A percentile compares a stretch with the other conserved stretches of the same genome.
phyloP scores from a whole-genome alignment of 768 basidiomycete genomes.

The Tulasnella sp. region DNA sequence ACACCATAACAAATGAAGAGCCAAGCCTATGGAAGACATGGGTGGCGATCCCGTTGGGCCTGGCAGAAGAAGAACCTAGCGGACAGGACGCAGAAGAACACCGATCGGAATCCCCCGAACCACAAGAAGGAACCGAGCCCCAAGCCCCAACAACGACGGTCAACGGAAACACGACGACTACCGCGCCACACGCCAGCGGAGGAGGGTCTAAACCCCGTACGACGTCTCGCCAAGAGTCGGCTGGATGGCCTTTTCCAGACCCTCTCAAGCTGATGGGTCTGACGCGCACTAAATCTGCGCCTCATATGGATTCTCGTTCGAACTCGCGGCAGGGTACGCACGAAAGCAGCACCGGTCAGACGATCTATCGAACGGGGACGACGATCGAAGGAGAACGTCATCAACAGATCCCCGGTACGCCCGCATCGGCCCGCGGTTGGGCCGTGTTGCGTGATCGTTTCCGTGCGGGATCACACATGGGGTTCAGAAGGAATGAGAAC shows the following conservation, averaged over 20 bases:
- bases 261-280: conserved; percentile 12
- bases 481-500: neutral
- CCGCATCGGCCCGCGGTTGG: neutral
- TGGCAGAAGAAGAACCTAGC: neutral
- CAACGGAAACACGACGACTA: neutral
- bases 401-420: neutral
- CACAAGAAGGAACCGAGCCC: neutral
- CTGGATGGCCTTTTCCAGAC: conserved; percentile 10
- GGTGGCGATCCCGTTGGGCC: conserved; percentile 11
- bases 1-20: neutral
- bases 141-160: no score
- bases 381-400: neutral
- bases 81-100: neutral
- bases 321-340: neutral
- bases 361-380: neutral
- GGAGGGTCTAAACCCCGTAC: neutral
- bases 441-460: neutral
- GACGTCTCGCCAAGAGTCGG: conserved; percentile 6
- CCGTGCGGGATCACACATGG: neutral
- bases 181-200: neutral
- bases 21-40: conserved; percentile 8
- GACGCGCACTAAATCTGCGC: conserved; percentile 1
- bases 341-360: neutral
- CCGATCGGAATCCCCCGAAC: conserved; percentile 5
- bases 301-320: conserved; percentile 2